These are phyloP conservation scores for Remersonia thermophila DNA, from an alignment of 2,329 filamentous ascomycete genomes.

Conservation along the genomic window DNA sequence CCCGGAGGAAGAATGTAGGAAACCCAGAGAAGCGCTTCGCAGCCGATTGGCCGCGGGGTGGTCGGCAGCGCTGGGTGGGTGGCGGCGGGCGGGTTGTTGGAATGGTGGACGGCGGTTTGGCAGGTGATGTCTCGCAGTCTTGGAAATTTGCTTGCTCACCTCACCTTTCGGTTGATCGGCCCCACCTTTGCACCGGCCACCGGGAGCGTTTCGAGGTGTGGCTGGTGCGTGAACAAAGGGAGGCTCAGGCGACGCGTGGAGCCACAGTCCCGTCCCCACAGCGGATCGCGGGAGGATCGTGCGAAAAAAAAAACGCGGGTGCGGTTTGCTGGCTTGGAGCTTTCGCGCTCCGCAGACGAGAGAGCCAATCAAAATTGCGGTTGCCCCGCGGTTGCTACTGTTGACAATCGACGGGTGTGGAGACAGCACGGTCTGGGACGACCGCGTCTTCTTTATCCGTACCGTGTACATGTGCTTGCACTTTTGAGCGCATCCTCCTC, in stretches of 20 bases:
- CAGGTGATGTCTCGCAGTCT: conserved; percentile 4
- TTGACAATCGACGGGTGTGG: conserved; percentile 28
- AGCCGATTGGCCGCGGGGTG: conserved; percentile 7
- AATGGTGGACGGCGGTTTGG: neutral
- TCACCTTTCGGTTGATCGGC: neutral
- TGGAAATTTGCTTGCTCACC: conserved; percentile 13
- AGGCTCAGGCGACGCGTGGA: conserved; percentile 12
- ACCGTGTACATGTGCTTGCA: conserved; percentile 15
- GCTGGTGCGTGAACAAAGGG: conserved; percentile 4
- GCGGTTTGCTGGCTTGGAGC: conserved; percentile 8
- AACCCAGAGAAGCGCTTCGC: neutral
- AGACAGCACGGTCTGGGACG: conserved; percentile 17
- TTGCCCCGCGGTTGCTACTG: conserved; percentile 47
- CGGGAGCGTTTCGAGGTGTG: conserved; percentile 3
- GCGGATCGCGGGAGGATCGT: neutral
- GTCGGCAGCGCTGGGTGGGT: neutral
- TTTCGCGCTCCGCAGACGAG: conserved; percentile 3
- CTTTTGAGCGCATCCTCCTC: too few relatives aligned
- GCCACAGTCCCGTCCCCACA: conserved; percentile 12
- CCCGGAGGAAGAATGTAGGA: neutral
- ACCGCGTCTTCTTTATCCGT: conserved; percentile 14
- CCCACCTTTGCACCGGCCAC: conserved; percentile 1
- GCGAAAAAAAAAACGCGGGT: conserved; percentile 16
- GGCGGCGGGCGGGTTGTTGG: neutral
- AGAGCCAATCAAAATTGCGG: conserved; percentile 34